These are phyloP conservation scores for Agaricus blazei DNA, from an alignment of 768 basidiomycete genomes.

Conservation along the genomic window DNA sequence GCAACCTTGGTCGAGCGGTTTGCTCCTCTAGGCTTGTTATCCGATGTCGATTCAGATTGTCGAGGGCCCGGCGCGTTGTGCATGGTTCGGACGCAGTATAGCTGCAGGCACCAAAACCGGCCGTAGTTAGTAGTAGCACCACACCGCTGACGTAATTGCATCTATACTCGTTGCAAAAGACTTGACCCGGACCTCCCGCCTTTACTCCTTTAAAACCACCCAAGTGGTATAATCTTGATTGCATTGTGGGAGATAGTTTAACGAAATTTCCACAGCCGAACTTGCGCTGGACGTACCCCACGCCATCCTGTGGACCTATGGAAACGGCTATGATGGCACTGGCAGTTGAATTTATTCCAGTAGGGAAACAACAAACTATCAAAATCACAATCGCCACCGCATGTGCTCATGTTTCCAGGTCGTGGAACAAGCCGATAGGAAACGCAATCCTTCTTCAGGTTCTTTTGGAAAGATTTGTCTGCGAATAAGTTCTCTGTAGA, in stretches of 20 bases:
- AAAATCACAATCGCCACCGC: background rate
- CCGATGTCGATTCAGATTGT: constrained; percentile 17
- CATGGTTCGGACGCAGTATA: background rate
- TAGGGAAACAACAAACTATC: background rate
- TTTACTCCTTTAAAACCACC: no score
- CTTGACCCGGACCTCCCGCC: no score
- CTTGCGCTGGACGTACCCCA: no score
- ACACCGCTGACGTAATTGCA: constrained; percentile 7
- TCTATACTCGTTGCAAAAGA: background rate
- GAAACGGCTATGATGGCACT: no score
- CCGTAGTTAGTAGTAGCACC: no score
- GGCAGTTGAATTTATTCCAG: no score
- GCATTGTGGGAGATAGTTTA: no score
- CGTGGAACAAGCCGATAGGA: background rate
- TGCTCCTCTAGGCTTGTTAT: constrained; percentile 62
- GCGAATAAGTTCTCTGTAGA: background rate
- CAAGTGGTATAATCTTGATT: no score
- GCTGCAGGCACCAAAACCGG: background rate
- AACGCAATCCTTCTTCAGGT: background rate
- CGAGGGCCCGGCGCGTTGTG: constrained; percentile 4
- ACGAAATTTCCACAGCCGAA: no score
- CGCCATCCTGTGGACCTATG: no score
- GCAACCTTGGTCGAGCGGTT: constrained; percentile 78
- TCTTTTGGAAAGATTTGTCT: constrained; percentile 1
- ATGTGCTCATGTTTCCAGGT: background rate